Conservation (phyloP, 2,329 filamentous ascomycete species). For the Diaporthe sp. region DNA sequence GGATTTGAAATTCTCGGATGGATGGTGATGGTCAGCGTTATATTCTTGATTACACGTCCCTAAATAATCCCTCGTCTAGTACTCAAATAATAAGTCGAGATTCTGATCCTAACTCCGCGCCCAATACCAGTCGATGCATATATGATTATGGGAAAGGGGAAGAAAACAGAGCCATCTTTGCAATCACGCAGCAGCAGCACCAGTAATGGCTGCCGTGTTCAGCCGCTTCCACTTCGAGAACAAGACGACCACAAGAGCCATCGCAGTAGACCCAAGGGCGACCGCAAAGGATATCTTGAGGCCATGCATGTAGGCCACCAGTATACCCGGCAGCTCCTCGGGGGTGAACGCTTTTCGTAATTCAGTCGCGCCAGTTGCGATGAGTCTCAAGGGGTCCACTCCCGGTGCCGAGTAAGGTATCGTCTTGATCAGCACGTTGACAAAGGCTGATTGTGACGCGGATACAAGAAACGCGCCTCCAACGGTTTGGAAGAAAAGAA, state of each 20-base stretch:
- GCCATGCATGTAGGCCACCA: slow-evolving; percentile 64
- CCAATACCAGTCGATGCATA: neutral
- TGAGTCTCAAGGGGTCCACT: slow-evolving; percentile 46
- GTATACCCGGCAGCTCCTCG: slow-evolving; percentile 61
- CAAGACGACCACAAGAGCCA: slow-evolving; percentile 27
- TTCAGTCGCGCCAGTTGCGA: slow-evolving; percentile 59
- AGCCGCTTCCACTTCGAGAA: slow-evolving; percentile 36
- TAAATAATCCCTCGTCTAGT: neutral
- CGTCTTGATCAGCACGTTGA: slow-evolving; percentile 50
- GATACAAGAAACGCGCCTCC: slow-evolving; percentile 62
- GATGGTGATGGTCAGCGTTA: slow-evolving; percentile 40
- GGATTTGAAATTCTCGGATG: slow-evolving; percentile 46
- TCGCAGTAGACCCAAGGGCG: slow-evolving; percentile 7
- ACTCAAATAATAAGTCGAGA: neutral
- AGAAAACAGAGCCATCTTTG: too few species aligned
- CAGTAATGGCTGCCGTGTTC: slow-evolving; percentile 32
- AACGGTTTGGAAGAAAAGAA: slow-evolving; percentile 58
- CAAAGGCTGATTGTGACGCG: slow-evolving; percentile 54
- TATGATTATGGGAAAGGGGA: neutral
- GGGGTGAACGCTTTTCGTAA: slow-evolving; percentile 61
- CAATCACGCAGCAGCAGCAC: slow-evolving; percentile 15
- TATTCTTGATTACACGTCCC: neutral
- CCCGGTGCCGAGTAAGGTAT: slow-evolving; percentile 46
- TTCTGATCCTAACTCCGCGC: neutral
- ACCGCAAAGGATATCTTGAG: slow-evolving; percentile 34